phyloP scores from a whole-genome alignment of 805 yeast genomes.

The Candida palmyrensis region DNA sequence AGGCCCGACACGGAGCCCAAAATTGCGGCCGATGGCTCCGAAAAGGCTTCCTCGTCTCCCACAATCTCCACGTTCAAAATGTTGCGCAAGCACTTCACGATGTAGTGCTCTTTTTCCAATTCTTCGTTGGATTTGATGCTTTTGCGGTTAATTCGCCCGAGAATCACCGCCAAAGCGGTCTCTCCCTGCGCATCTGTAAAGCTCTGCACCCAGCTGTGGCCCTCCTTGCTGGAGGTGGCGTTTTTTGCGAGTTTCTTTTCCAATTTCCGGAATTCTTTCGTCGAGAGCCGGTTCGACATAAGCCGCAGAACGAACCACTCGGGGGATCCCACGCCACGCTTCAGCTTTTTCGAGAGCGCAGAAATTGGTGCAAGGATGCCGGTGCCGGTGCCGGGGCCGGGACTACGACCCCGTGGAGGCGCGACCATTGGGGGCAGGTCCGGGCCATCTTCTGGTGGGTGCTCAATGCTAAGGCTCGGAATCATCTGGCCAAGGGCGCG shows the following conservation, averaged over 20 bases:
- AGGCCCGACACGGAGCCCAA: too few species aligned
- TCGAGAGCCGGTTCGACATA: slow-evolving; percentile 26
- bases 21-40: slow-evolving; percentile 7
- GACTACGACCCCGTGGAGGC: too few species aligned
- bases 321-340: slow-evolving; percentile 33
- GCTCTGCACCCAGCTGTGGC: slow-evolving; percentile 22
- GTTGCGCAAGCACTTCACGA: slow-evolving; percentile 33
- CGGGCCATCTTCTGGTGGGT: slow-evolving; percentile 1
- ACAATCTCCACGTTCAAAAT: slow-evolving; percentile 23
- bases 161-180: slow-evolving; percentile 34
- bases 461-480: too few species aligned
- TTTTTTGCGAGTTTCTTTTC: slow-evolving; percentile 26
- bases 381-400: neutral
- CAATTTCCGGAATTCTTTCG: slow-evolving; percentile 29
- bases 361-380: neutral
- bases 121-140: slow-evolving; percentile 42
- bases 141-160: slow-evolving; percentile 34
- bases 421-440: too few species aligned
- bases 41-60: slow-evolving; percentile 4
- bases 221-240: slow-evolving; percentile 13
- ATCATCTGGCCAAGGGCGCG: too few species aligned
- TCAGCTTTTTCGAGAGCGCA: slow-evolving; percentile 13
- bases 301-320: slow-evolving; percentile 37
- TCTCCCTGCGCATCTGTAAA: slow-evolving; percentile 41
- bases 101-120: slow-evolving; percentile 34